Evolutionary conservation across 768 basidiomycete genomes (phyloP).

Genomic region (Punctularia strigosozonata): DNA sequence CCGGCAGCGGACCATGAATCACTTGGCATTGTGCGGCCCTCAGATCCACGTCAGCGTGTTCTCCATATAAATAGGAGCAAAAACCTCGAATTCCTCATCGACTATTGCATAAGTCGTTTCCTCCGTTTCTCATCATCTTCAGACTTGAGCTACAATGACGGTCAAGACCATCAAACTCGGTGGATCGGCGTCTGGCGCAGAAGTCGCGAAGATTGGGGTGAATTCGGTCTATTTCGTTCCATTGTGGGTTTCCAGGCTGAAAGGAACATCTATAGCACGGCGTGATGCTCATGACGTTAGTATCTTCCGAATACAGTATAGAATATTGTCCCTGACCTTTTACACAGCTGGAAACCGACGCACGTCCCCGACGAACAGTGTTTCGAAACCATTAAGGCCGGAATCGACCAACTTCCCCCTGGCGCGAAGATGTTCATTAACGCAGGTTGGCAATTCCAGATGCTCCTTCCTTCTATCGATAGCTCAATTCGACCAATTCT

Average conservation of each 20-base stretch:
- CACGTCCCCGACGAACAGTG: slow-evolving; percentile 43
- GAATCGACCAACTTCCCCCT: slow-evolving; percentile 27
- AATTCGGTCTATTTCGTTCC: slow-evolving; percentile 10
- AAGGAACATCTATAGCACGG: slow-evolving; percentile 29
- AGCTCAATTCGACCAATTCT: neutral
- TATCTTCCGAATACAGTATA: neutral
- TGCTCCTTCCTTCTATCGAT: neutral
- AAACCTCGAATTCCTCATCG: no score
- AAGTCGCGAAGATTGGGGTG: slow-evolving; percentile 28
- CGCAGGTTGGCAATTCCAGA: slow-evolving; percentile 22
- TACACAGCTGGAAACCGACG: slow-evolving; percentile 27
- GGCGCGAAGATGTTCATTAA: slow-evolving; percentile 40
- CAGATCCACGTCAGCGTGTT: no score
- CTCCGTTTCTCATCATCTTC: neutral
- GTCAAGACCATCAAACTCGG: slow-evolving; percentile 26
- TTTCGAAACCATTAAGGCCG: slow-evolving; percentile 49
- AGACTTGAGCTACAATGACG: neutral
- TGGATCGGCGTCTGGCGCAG: slow-evolving; percentile 23
- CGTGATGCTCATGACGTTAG: slow-evolving; percentile 47
- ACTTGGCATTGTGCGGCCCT: no score
- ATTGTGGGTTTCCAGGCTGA: neutral
- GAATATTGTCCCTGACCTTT: neutral
- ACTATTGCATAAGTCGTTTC: no score
- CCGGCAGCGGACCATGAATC: no score
- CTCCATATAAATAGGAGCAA: neutral